Evolutionary conservation across 2,329 filamentous ascomycete genomes (phyloP), one percentile per base, ranked within the genome.

Genomic region (Xenoacremonium recifei): DNA sequence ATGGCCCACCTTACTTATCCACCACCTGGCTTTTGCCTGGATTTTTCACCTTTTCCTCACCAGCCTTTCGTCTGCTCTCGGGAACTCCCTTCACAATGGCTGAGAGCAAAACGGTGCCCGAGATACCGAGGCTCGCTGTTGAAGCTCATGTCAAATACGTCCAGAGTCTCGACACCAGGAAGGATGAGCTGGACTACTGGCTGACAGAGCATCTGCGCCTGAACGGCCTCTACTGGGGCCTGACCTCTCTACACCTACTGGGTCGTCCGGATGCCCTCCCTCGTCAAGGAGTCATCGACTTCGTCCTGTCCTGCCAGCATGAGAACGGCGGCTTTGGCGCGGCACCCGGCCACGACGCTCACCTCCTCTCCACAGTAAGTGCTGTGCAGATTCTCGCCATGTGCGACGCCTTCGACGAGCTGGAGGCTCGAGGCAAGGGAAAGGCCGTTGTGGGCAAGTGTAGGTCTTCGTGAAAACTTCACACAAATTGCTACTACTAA

Each of bases 121-220:
- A 69, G 27, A 68, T 70, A 51, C 64, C 67, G 18, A 64, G 68
- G 49, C 69, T 82, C 36, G 73, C 74, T 37, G 69, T 70, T 5
- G 72, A 72, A 6, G 73, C 76, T 17, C 93, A 99, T 65, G 89
- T 97, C 58, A 82, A 83, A 62, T 99, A 97, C 66, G 89, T 99
- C 55, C 89, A 95, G 68, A 89, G 86, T 60, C 77, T 99, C 55
- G 90, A 99, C 67, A 90, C 85, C 53, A 85, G 87, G 62, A 90
- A 87, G 71, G 90, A 97, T 74, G 89, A 96, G 68, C 84, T 96
- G 57, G 90, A 96, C 66, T 99, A 97, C 72, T 96, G 92, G 87
- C 76, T 97, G 62, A 99, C 93, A 12, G 92, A 99, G 68, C 93
- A 99, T 65, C 77, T 99, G 53, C 89, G 93, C 47, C 79, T 99